Percentiles rank a stretch among this genome's conserved stretches.
Conservation (phyloP, 1,139 yeast genomes). For the Kodamaea sp. region DNA sequence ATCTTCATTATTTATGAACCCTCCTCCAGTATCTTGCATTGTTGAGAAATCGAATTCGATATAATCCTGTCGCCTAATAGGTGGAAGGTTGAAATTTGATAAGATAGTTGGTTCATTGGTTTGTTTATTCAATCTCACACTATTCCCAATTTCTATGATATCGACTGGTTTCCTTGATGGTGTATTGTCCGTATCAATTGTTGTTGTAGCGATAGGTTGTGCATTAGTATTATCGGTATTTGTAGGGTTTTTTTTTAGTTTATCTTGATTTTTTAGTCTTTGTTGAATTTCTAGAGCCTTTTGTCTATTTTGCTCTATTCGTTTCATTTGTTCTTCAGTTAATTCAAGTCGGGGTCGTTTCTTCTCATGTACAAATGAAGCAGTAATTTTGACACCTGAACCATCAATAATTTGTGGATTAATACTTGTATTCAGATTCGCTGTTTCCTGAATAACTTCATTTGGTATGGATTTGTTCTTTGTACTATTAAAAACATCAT, state of each 20-base stretch:
- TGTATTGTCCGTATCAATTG: constrained; percentile 8
- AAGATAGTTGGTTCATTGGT: constrained; percentile 9
- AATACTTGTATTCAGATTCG: constrained; percentile 4
- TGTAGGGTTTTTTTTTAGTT: neutral
- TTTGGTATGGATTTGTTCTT: no score
- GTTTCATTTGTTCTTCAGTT: constrained; percentile 51
- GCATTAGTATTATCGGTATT: neutral
- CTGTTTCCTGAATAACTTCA: no score
- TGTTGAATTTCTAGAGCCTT: constrained; percentile 54
- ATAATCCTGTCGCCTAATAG: constrained; percentile 61
- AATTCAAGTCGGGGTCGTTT: constrained; percentile 26
- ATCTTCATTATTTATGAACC: constrained; percentile 57
- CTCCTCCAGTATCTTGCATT: constrained; percentile 86
- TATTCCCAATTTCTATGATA: constrained; percentile 8
- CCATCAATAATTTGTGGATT: constrained; percentile 12
- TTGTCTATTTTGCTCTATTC: constrained; percentile 55
- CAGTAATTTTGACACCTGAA: constrained; percentile 8
- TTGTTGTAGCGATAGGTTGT: constrained; percentile 14
- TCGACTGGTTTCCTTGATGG: constrained; percentile 8
- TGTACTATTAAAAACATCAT: constrained; percentile 11
- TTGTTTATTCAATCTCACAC: constrained; percentile 14
- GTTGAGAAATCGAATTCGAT: constrained; percentile 91
- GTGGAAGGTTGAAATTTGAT: constrained; percentile 31
- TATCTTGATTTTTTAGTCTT: constrained; percentile 25
- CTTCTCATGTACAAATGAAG: constrained; percentile 13